Conservation (phyloP, 139 green algal species). For the Bryopsis sp. region DNA sequence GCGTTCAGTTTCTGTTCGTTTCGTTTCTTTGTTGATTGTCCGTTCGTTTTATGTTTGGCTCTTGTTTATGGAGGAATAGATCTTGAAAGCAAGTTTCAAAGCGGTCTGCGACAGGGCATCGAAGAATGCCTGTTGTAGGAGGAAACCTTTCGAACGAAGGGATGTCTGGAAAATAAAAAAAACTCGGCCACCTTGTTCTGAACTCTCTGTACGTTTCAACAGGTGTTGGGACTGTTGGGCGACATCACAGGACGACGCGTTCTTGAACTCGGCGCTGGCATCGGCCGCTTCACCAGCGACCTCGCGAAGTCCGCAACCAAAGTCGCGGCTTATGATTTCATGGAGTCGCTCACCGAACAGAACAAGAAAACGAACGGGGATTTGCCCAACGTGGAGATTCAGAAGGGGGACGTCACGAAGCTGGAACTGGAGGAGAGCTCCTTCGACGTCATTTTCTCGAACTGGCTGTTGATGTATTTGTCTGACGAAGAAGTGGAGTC, state of each 20-base stretch:
- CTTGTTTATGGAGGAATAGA: no score
- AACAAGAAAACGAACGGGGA: slow-evolving; percentile 46
- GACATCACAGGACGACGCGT: slow-evolving; percentile 47
- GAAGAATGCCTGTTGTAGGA: no score
- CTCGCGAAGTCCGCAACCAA: slow-evolving; percentile 36
- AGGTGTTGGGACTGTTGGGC: slow-evolving; percentile 71
- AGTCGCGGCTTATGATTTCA: slow-evolving; percentile 80
- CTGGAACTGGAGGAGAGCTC: slow-evolving; percentile 29
- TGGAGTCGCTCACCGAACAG: slow-evolving; percentile 64
- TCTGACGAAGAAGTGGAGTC: slow-evolving; percentile 59
- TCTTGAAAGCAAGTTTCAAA: no score
- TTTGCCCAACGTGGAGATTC: slow-evolving; percentile 44
- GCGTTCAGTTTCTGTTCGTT: not conserved
- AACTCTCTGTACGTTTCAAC: no score
- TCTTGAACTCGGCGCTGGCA: slow-evolving; percentile 81
- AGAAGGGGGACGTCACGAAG: slow-evolving; percentile 51
- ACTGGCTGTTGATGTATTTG: slow-evolving; percentile 94
- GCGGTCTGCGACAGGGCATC: no score
- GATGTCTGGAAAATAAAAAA: slow-evolving; percentile 10
- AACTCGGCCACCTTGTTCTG: not conserved
- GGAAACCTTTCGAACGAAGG: no score
- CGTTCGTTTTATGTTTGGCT: no score
- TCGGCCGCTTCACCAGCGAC: slow-evolving; percentile 76
- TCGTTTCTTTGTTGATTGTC: no score
- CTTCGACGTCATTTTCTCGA: slow-evolving; percentile 78